phyloP scores from a whole-genome alignment of 1,139 yeast species.

The Lodderomyces metapsilosis region DNA sequence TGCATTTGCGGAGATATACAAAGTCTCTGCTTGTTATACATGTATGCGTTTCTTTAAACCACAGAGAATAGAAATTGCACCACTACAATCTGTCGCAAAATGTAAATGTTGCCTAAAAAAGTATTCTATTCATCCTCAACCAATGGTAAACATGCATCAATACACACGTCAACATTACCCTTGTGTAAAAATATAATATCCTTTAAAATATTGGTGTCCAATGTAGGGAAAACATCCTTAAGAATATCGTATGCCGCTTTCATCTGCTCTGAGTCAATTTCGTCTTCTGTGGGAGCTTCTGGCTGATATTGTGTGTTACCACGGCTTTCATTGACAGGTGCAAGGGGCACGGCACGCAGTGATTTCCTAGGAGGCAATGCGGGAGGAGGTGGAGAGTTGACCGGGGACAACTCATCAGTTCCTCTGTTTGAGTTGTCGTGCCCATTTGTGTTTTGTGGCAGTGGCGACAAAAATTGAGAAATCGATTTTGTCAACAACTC shows the following conservation, averaged over 20 bases:
- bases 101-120: background rate
- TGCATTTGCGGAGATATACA: no score
- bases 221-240: conserved; percentile 70
- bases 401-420: background rate
- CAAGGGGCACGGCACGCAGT: conserved; percentile 1
- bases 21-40: no score
- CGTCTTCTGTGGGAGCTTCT: conserved; percentile 12
- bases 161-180: conserved; percentile 70
- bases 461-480: conserved; percentile 44
- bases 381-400: conserved; percentile 4
- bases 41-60: no score
- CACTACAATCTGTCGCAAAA: no score
- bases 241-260: conserved; percentile 43
- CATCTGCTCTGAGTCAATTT: conserved; percentile 16
- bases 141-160: conserved; percentile 57
- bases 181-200: conserved; percentile 71
- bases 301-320: conserved; percentile 10
- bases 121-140: conserved; percentile 19
- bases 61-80: no score
- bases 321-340: conserved; percentile 6
- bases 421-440: background rate
- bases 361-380: conserved; percentile 6
- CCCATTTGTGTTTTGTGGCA: conserved; percentile 25
- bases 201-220: conserved; percentile 65
- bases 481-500: conserved; percentile 51